phyloP scores from a whole-genome alignment of 495 filamentous ascomycete species.

The Lasiosphaeria hispida region DNA sequence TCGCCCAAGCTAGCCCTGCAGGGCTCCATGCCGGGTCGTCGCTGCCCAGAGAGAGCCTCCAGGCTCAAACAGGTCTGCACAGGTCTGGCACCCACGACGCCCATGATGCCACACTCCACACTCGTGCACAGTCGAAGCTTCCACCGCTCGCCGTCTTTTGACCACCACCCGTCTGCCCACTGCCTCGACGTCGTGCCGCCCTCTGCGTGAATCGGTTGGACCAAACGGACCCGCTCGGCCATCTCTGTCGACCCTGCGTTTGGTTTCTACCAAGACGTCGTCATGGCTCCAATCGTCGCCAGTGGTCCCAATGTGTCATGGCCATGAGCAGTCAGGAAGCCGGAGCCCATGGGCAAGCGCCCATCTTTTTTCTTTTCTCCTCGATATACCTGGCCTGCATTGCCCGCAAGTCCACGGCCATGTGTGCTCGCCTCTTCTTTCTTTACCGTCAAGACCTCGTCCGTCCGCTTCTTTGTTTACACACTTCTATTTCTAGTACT shows the following conservation, averaged over 20 bases:
- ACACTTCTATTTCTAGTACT: background rate
- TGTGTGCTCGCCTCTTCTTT: background rate
- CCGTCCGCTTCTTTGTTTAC: background rate
- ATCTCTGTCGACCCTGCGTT: conserved; percentile 12
- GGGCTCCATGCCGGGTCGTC: too few species aligned
- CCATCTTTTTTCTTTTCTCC: background rate
- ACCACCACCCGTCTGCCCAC: background rate
- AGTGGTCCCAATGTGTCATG: conserved; percentile 2
- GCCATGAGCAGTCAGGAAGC: background rate
- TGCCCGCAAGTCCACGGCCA: background rate
- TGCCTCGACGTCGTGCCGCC: background rate
- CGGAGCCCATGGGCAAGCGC: conserved; percentile 3
- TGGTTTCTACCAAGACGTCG: conserved; percentile 11
- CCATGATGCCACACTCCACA: too few species aligned
- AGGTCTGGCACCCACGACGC: too few species aligned
- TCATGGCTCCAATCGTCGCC: background rate
- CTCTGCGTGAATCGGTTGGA: conserved; percentile 12
- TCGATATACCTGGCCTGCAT: conserved; percentile 3
- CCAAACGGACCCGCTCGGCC: conserved; percentile 7
- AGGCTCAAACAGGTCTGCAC: too few species aligned
- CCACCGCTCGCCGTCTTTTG: too few species aligned
- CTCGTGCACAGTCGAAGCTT: too few species aligned
- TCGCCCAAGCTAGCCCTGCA: background rate
- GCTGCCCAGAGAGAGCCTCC: too few species aligned
- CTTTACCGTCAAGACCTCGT: background rate